Base-by-base conservation (phyloP, 2,329 filamentous ascomycete genomes). In the Botryotinia globosa region DNA sequence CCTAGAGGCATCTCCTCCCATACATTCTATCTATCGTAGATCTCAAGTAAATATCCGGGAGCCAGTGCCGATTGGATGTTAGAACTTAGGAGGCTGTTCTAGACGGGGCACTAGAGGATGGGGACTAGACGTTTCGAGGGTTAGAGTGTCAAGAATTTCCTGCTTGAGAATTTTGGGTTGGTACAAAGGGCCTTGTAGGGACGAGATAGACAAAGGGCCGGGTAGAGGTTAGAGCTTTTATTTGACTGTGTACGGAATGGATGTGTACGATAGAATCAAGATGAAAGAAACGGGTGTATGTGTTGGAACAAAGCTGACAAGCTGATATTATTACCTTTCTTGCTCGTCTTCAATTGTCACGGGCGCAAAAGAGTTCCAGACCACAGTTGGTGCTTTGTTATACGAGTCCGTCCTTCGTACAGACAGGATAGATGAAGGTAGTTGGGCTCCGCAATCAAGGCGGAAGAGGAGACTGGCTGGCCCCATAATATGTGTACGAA, bases 371-470 rank as follows among this genome's bases (percentile, higher is more conserved):
- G 63, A 48, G 42, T 48, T 65, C 44, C 44, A 37, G 63, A 32
- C 12, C 48, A 51, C 14, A 51, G 25, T 51, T n/a, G 44, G 32
- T 48, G 63, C 63, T 65, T 65, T 51, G 63, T 37, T 34, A 8
- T 37, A 48, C n/a, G 29, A 48, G 44, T n/a, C 48, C 48, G 44
- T n/a, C 48, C 48, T 14, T n/a, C 10, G 48, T n/a, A n/a, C 48
- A 14, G 4, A 6, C 25, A 3, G 48, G 6, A 25, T n/a, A 51
- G 48, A 25, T 51, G 22, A 51, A 51, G 48, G 48, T 6, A 51
- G 22, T n/a, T 54, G 48, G 34, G 29, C 63, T 65, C 63, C 63
- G 45, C 63, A 65, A 65, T 51, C n/a, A 48, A 65, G 63, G 39
- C 63, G 34, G 63, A 32, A 20, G 29, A 42, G 34, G 4, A 39